phyloP scores from a whole-genome alignment of 2,329 filamentous ascomycete genomes.

The Penicillium frequentans region DNA sequence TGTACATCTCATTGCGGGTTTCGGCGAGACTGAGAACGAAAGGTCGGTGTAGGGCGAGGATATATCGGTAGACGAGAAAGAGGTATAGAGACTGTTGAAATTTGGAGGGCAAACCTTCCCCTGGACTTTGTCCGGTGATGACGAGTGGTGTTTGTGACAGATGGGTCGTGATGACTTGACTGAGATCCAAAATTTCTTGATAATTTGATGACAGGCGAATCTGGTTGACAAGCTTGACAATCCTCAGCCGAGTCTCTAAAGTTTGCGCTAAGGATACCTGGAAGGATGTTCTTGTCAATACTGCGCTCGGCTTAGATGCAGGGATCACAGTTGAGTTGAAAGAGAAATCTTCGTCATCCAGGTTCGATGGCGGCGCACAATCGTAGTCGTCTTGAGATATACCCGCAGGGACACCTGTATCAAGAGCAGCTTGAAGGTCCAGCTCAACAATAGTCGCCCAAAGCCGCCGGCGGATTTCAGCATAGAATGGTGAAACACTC shows the following conservation, averaged over 20 bases:
- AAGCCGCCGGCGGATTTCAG: neutral
- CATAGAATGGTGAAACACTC: neutral
- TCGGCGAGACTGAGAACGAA: constrained; percentile 4
- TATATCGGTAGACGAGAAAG: constrained; percentile 4
- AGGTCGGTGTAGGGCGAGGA: constrained; percentile 5
- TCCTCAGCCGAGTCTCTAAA: neutral
- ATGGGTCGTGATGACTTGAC: neutral
- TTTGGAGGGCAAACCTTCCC: neutral
- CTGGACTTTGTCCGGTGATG: neutral
- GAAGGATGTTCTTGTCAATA: neutral
- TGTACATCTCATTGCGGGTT: neutral
- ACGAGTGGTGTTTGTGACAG: neutral
- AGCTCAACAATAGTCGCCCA: constrained; percentile 1
- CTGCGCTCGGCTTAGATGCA: neutral
- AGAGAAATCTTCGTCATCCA: constrained; percentile 6
- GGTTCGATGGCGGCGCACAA: constrained; percentile 3
- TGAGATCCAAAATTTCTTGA: neutral
- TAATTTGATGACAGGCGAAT: neutral
- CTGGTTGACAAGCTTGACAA: neutral
- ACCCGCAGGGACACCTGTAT: neutral
- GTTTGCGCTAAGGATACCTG: neutral
- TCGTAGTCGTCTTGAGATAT: constrained; percentile 4
- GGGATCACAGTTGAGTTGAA: neutral
- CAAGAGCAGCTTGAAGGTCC: neutral
- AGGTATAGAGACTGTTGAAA: neutral